Base-by-base conservation (phyloP, 345 rosid species). In the Pelargonium nanum region DNA sequence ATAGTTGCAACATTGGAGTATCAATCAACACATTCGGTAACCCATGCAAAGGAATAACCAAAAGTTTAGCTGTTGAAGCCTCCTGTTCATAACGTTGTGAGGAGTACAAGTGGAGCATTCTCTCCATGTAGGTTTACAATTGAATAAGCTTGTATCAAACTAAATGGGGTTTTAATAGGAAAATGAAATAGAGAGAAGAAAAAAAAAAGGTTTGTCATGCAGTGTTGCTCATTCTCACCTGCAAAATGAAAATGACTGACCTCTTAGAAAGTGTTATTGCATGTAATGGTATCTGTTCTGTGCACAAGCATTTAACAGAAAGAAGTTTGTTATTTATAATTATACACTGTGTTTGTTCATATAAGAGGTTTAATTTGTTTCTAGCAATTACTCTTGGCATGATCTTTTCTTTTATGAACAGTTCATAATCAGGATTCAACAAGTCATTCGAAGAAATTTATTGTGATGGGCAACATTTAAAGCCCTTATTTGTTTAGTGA, bases 1-100 rank as follows among this genome's bases (percentile, higher is more conserved):
- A 76, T 75, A 83, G 86, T 58, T 92, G 98, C 63, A 85, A 67
- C 26, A 59, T 92, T n/a, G 77, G 64, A 65, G 95, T 85, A 15
- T 85, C 95, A 1, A 69, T 51, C 25, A 58, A 60, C 54, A 74
- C 78, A n/a, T 87, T 89, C 2, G 96, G 98, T 6, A 84, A 92
- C n/a, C 93, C 93, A 25, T 92, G 96, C 67, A 70, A 60, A 50
- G 91, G 91, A 53, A 77, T 77, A n/a, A 51, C 40, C 6, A 92
- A 85, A 79, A 89, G 93, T 77, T 74, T 92, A 79, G 96, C 98
- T 25, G 88, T 86, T 12, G 96, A 89, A 80, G 98, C 85, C 65
- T 81, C 85, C 20, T 92, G 96, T 77, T 59, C 82, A 52, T 60
- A 79, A 52, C 63, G 59, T 30, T 20, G 40, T 52, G 30, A 26